These are phyloP conservation scores for Acanthamoeba culbertsoni DNA, from an alignment of 208 protist species.

Conservation along the genomic window DNA sequence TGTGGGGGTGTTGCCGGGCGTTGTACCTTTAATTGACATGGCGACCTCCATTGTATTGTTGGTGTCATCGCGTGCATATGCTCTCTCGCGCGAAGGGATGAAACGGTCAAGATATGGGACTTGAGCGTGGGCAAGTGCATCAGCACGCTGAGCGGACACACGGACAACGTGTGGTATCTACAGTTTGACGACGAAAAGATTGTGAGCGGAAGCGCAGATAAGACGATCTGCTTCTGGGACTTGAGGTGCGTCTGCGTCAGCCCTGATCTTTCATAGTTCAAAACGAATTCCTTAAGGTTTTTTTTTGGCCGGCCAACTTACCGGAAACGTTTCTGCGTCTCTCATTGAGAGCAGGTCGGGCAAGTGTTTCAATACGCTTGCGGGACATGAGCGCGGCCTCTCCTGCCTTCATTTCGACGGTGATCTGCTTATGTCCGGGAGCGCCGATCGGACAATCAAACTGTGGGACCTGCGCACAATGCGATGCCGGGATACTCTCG, in stretches of 20 bases:
- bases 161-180: neutral
- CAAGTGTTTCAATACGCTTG: neutral
- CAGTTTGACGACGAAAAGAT: neutral
- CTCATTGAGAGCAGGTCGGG: no score
- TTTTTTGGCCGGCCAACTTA: no score
- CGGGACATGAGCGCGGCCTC: neutral
- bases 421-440: no score
- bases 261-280: neutral
- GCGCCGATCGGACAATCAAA: neutral
- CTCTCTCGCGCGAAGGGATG: constrained; percentile 33
- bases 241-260: neutral
- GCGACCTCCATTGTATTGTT: neutral
- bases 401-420: neutral
- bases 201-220: constrained; percentile 8
- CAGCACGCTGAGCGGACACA: neutral
- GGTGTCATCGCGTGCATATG: neutral
- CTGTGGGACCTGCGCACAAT: constrained; percentile 10
- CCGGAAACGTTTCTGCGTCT: no score
- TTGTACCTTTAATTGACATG: neutral
- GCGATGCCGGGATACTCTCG: neutral
- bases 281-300: no score
- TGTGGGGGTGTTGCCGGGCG: no score
- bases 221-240: no score
- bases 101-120: neutral
- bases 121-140: neutral